phyloP scores from a whole-genome alignment of 1,139 yeast species.

The Magnusiomyces suaveolens region DNA sequence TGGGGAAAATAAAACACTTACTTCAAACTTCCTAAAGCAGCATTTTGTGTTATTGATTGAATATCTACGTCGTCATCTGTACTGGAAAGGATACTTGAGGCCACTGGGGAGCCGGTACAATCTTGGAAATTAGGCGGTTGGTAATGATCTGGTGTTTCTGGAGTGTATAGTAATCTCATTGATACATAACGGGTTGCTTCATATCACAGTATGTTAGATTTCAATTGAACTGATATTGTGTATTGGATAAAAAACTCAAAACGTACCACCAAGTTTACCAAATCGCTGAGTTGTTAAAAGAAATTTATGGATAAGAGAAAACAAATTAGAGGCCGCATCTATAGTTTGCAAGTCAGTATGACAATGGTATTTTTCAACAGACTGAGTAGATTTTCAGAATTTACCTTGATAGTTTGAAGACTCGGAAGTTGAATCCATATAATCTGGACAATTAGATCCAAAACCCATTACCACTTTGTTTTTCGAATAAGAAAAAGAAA shows the following conservation, averaged over 20 bases:
- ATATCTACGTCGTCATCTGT: background rate
- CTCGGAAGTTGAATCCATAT: background rate
- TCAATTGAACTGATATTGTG: background rate
- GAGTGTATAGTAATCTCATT: constrained; percentile 13
- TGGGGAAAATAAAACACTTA: background rate
- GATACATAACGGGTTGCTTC: constrained; percentile 10
- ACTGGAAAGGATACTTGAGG: background rate
- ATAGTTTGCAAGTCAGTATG: constrained; percentile 1
- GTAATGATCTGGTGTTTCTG: constrained; percentile 11
- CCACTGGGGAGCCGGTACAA: constrained; percentile 6
- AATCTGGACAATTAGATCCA: background rate
- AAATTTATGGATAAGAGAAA: constrained; percentile 8
- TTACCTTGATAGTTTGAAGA: constrained; percentile 6
- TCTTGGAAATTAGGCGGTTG: constrained; percentile 14
- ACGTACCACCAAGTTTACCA: constrained; percentile 9
- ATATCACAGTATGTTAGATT: background rate
- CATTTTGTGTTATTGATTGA: background rate
- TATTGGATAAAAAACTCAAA: too few relatives aligned
- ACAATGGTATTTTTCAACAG: too few relatives aligned
- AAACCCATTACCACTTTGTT: constrained; percentile 9
- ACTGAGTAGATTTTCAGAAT: too few relatives aligned
- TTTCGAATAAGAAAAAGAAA: constrained; percentile 11
- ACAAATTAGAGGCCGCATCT: constrained; percentile 11
- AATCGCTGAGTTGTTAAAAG: constrained; percentile 11
- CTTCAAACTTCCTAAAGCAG: background rate